Percentiles rank a stretch among this genome's conserved stretches.
Evolutionary conservation across 129 eudicot genomes (phyloP).

Genomic region (Lonicera japonica): DNA sequence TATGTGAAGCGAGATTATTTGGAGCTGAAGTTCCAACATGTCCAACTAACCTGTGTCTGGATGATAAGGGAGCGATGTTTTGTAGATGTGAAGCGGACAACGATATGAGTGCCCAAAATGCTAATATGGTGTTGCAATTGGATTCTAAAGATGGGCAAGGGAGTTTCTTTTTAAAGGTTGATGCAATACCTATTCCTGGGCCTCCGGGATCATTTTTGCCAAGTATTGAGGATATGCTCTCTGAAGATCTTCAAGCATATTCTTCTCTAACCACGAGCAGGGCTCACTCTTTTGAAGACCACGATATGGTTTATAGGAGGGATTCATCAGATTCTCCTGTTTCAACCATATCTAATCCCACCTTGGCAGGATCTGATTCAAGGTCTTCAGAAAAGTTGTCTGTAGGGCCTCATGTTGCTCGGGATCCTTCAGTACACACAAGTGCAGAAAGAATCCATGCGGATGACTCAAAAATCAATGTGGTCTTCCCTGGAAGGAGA

Average conservation of each 20-base stretch:
- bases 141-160: constrained; percentile 27
- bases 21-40: neutral
- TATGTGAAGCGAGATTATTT: neutral
- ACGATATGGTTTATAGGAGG: constrained; percentile 30
- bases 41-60: constrained; percentile 6
- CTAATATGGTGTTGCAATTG: constrained; percentile 12
- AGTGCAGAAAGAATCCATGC: too few relatives aligned
- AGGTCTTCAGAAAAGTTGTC: constrained; percentile 29
- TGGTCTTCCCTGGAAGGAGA: constrained; percentile 19
- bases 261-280: constrained; percentile 54
- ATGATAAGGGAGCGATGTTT: constrained; percentile 28
- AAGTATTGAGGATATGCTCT: constrained; percentile 58
- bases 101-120: neutral
- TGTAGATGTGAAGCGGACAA: constrained; percentile 14
- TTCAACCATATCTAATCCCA: constrained; percentile 51
- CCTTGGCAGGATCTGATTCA: constrained; percentile 34
- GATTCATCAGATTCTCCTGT: constrained; percentile 58
- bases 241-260: constrained; percentile 60
- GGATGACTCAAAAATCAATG: constrained; percentile 20
- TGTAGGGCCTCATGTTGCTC: constrained; percentile 4
- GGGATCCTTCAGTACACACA: neutral
- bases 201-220: constrained; percentile 91
- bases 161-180: constrained; percentile 45
- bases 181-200: constrained; percentile 73
- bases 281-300: constrained; percentile 51